Percentiles rank a stretch among this genome's conserved stretches.
Evolutionary conservation across 2,329 filamentous ascomycete genomes (phyloP).

Genomic region (Botrytis cinerea): DNA sequence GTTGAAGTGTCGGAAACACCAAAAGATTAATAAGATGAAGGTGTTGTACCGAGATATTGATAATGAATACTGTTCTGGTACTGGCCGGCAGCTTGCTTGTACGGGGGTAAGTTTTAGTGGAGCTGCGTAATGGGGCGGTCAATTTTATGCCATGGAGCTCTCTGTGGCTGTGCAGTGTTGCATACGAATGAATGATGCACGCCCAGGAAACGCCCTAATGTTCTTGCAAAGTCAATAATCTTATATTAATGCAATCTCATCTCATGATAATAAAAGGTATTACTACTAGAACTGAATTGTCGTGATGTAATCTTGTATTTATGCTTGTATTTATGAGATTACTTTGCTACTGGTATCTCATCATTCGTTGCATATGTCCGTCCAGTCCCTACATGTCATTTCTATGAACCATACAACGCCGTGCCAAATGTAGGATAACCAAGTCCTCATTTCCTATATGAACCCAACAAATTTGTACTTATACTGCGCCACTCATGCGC

Average conservation of each 20-base stretch:
- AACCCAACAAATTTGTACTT: slow-evolving; percentile 1
- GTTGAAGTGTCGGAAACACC: slow-evolving; percentile 6
- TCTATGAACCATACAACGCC: slow-evolving; percentile 4
- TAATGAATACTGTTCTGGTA: background rate
- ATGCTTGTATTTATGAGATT: slow-evolving; percentile 6
- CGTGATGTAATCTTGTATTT: background rate
- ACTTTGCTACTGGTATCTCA: background rate
- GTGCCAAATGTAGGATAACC: slow-evolving; percentile 10
- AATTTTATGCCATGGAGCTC: background rate
- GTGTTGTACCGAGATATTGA: slow-evolving; percentile 14
- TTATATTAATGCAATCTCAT: background rate
- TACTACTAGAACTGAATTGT: background rate
- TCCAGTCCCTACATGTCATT: slow-evolving; percentile 1
- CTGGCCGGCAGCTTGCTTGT: slow-evolving; percentile 7
- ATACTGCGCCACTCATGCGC: background rate
- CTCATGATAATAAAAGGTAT: background rate
- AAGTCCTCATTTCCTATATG: background rate
- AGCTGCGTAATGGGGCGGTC: slow-evolving; percentile 35
- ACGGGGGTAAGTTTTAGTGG: slow-evolving; percentile 23
- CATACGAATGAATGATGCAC: background rate
- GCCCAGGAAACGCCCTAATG: background rate
- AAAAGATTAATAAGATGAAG: background rate
- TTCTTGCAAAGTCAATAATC: background rate
- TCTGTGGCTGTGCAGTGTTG: slow-evolving; percentile 7
- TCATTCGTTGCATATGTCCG: background rate